Conservation (phyloP, 1,284 basidiomycete species). For the Microbotryomycetes sp. region DNA sequence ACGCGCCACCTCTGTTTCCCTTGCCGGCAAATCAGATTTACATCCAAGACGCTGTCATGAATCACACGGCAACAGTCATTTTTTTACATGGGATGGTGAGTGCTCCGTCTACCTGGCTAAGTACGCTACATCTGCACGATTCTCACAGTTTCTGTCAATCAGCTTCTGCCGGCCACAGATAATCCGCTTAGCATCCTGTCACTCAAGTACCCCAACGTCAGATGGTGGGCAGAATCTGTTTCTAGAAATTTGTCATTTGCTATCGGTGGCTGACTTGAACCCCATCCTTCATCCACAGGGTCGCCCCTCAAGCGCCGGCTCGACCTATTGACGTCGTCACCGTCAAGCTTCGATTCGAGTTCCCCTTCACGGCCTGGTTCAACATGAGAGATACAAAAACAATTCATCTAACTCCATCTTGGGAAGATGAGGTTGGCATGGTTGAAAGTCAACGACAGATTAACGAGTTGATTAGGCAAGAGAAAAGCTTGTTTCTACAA, state of each 20-base stretch:
- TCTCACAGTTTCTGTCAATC: background rate
- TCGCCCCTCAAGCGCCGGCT: background rate
- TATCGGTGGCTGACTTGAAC: no score
- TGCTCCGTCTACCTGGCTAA: no score
- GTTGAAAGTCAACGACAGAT: slow-evolving; percentile 21
- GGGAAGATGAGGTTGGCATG: slow-evolving; percentile 22
- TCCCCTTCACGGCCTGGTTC: background rate
- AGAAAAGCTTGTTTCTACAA: slow-evolving; percentile 6
- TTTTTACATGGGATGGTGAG: background rate
- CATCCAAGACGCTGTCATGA: background rate
- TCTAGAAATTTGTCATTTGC: background rate
- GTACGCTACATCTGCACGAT: no score
- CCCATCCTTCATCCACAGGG: no score
- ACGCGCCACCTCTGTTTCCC: background rate
- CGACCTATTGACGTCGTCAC: background rate
- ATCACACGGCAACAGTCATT: background rate
- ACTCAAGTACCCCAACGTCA: background rate
- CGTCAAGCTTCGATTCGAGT: background rate
- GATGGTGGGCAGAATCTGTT: background rate
- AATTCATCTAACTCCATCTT: background rate
- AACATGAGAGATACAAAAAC: background rate
- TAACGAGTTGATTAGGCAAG: slow-evolving; percentile 19
- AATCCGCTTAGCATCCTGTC: background rate
- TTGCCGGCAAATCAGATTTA: background rate
- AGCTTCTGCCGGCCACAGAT: background rate